A percentile compares a stretch with the other conserved stretches of the same genome.
phyloP scores from a whole-genome alignment of 2,329 filamentous ascomycete species.

The Zymoseptoria tritici region DNA sequence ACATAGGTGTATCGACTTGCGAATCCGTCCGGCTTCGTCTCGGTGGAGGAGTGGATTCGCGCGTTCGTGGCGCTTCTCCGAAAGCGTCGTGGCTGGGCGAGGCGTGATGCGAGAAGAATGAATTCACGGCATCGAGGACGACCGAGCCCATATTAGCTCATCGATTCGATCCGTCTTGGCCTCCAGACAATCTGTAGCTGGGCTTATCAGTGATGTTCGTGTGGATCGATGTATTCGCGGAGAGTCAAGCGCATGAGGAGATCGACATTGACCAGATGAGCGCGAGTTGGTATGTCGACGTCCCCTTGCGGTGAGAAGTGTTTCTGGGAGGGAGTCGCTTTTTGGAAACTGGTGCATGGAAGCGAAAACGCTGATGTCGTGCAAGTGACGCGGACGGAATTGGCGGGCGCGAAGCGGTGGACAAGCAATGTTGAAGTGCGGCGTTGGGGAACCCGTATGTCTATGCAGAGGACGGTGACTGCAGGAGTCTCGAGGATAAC shows the following conservation, averaged over 20 bases:
- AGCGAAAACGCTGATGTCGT: neutral
- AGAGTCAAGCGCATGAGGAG: neutral
- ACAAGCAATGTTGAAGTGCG: neutral
- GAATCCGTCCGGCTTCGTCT: constrained; percentile 23
- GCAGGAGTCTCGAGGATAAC: neutral
- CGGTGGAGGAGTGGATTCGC: constrained; percentile 11
- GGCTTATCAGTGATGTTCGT: constrained; percentile 11
- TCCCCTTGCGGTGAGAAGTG: neutral
- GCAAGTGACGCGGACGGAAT: neutral
- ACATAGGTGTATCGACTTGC: constrained; percentile 24
- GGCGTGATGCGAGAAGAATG: constrained; percentile 40
- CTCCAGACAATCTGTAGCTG: constrained; percentile 7
- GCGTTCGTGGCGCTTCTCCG: constrained; percentile 15
- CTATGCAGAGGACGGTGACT: neutral
- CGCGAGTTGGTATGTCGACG: neutral
- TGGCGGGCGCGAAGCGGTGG: neutral
- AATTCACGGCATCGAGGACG: constrained; percentile 64
- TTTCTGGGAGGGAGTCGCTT: neutral
- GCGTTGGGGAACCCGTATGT: neutral
- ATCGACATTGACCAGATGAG: neutral
- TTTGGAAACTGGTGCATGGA: neutral
- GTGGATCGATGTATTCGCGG: neutral
- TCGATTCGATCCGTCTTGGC: constrained; percentile 10
- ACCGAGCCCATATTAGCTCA: constrained; percentile 53
- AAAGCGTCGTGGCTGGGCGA: constrained; percentile 15